Percentiles rank a stretch among this genome's conserved stretches.
Evolutionary conservation across 768 basidiomycete species (phyloP).

Genomic region (Boletus edulis): DNA sequence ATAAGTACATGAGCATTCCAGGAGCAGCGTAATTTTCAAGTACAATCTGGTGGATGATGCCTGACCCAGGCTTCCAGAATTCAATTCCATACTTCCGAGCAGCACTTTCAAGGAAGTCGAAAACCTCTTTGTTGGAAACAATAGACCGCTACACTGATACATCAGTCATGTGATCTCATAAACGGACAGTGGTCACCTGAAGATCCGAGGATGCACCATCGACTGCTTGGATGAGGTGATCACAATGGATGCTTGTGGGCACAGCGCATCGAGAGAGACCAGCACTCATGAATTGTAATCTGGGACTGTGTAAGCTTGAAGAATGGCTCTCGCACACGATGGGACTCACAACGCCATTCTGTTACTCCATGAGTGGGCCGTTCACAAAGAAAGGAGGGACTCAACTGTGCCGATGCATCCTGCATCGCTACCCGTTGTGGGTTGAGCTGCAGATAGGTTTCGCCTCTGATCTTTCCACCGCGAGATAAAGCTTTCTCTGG

Average conservation of each 20-base stretch:
- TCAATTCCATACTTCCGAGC: slow-evolving; percentile 92
- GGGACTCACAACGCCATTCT: slow-evolving; percentile 79
- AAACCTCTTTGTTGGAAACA: slow-evolving; percentile 90
- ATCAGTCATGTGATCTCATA: background rate
- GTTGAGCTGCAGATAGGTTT: slow-evolving; percentile 84
- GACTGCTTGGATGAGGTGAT: slow-evolving; percentile 95
- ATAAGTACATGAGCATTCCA: slow-evolving; percentile 80
- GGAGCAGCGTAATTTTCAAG: slow-evolving; percentile 97
- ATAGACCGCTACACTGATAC: slow-evolving; percentile 63
- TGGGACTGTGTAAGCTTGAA: slow-evolving; percentile 25
- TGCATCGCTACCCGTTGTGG: slow-evolving; percentile 98
- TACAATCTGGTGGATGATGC: slow-evolving; percentile 97
- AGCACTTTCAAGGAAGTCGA: slow-evolving; percentile 94
- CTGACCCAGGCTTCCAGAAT: slow-evolving; percentile 92
- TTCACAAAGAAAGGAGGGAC: slow-evolving; percentile 28
- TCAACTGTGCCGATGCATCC: slow-evolving; percentile 85
- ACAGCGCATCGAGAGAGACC: slow-evolving; percentile 82
- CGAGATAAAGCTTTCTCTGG: slow-evolving; percentile 68
- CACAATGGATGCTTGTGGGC: slow-evolving; percentile 92
- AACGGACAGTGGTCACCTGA: slow-evolving; percentile 45
- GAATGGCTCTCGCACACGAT: background rate
- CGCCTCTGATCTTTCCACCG: slow-evolving; percentile 73
- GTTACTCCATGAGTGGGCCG: slow-evolving; percentile 9
- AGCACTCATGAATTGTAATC: slow-evolving; percentile 98
- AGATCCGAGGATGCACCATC: slow-evolving; percentile 86